Evolutionary conservation across 352 stramenopile species (phyloP).

Genomic region (Phytophthora palmivora): DNA sequence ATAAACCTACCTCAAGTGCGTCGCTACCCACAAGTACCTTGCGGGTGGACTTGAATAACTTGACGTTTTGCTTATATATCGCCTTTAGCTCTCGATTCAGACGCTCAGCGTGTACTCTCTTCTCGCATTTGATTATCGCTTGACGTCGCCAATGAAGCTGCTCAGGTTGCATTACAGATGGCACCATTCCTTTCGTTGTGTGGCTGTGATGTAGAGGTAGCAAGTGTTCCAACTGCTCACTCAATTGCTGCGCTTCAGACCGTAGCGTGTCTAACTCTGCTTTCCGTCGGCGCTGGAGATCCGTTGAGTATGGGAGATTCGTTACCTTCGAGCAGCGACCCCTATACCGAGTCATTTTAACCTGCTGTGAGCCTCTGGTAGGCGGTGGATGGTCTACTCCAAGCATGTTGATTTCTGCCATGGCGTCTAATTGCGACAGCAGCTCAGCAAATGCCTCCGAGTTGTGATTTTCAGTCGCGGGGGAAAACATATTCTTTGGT

Average conservation of each 20-base stretch:
- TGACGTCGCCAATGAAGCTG: neutral
- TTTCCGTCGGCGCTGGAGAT: constrained; percentile 3
- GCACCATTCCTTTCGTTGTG: too few relatives aligned
- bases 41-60: neutral
- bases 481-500: too few relatives aligned
- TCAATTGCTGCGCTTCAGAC: neutral
- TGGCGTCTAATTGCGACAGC: too few relatives aligned
- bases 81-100: constrained; percentile 8
- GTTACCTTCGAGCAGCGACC: too few relatives aligned
- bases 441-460: too few relatives aligned
- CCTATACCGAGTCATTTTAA: too few relatives aligned
- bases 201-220: neutral
- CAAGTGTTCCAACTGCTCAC: neutral
- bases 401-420: too few relatives aligned
- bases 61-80: constrained; percentile 1
- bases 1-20: neutral
- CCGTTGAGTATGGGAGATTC: constrained; percentile 5
- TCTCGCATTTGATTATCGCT: neutral
- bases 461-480: too few relatives aligned
- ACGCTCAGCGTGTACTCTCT: neutral
- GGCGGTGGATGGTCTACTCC: too few relatives aligned
- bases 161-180: neutral
- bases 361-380: too few relatives aligned
- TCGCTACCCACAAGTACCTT: neutral
- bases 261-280: neutral